Conservation (phyloP, 306 rosid genomes). For the Hippophae gyantsensis region DNA sequence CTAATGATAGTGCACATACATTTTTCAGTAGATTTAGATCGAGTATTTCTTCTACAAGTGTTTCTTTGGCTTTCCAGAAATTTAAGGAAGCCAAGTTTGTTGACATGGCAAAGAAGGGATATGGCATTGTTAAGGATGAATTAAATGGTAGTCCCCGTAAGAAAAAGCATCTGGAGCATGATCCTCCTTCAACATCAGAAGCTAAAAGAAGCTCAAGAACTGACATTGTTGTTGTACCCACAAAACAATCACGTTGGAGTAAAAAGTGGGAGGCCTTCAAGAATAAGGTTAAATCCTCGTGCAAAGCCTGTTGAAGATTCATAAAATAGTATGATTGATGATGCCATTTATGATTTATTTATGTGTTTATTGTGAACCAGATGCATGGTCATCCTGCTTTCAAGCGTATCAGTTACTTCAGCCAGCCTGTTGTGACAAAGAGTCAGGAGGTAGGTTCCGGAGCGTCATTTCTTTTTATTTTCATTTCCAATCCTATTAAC, state of each 20-base stretch:
- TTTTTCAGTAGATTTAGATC: conserved; percentile 66
- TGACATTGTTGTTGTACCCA: conserved; percentile 53
- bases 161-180: conserved; percentile 48
- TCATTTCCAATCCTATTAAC: neutral
- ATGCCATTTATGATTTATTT: neutral
- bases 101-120: conserved; percentile 68
- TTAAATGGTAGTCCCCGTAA: conserved; percentile 46
- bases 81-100: conserved; percentile 59
- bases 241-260: conserved; percentile 61
- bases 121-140: conserved; percentile 71
- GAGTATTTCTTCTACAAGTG: conserved; percentile 44
- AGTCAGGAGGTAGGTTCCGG: conserved; percentile 65
- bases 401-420: conserved; percentile 41
- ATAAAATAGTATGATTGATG: conserved; percentile 2
- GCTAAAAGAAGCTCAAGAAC: conserved; percentile 65
- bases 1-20: conserved; percentile 47
- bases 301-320: neutral
- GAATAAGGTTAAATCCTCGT: conserved; percentile 44
- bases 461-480: conserved; percentile 10
- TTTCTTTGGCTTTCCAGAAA: conserved; percentile 55
- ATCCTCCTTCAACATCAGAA: conserved; percentile 32
- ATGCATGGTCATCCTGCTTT: conserved; percentile 48
- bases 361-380: conserved; percentile 27
- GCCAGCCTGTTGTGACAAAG: conserved; percentile 68
- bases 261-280: conserved; percentile 70